Percentiles rank a stretch among this genome's conserved stretches.
Conservation (phyloP, 148 eudicot species). For the Rheum nobile region DNA sequence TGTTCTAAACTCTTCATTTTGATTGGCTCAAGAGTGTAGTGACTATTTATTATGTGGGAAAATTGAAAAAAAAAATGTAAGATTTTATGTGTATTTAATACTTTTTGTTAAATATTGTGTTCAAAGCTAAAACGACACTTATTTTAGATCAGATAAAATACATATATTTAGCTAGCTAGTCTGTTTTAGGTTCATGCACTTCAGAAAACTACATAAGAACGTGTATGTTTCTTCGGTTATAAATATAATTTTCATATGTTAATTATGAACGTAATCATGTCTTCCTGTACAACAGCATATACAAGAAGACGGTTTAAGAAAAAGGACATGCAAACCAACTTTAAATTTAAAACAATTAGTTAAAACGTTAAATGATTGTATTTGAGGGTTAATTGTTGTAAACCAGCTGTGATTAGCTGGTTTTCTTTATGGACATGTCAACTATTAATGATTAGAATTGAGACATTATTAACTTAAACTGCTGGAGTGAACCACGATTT, state of each 20-base stretch:
- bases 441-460: constrained; percentile 5
- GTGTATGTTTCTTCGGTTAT: too few species aligned
- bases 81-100: too few species aligned
- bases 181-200: background rate
- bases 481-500: constrained; percentile 3
- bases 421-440: background rate
- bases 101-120: too few species aligned
- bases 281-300: background rate
- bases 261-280: background rate
- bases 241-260: background rate
- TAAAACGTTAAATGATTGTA: constrained; percentile 11
- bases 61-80: too few species aligned
- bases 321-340: background rate
- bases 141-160: too few species aligned
- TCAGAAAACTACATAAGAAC: background rate
- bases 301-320: background rate
- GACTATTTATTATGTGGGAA: too few species aligned
- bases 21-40: too few species aligned
- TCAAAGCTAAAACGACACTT: too few species aligned
- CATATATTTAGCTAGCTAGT: too few species aligned
- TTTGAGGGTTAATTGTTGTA: constrained; percentile 15
- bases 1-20: too few species aligned
- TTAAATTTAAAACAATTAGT: background rate
- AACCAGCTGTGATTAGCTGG: constrained; percentile 29
- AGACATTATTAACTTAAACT: constrained; percentile 5